These are phyloP conservation scores for Serendipita sp. DNA, from an alignment of 1,284 basidiomycete species.

Conservation along the genomic window DNA sequence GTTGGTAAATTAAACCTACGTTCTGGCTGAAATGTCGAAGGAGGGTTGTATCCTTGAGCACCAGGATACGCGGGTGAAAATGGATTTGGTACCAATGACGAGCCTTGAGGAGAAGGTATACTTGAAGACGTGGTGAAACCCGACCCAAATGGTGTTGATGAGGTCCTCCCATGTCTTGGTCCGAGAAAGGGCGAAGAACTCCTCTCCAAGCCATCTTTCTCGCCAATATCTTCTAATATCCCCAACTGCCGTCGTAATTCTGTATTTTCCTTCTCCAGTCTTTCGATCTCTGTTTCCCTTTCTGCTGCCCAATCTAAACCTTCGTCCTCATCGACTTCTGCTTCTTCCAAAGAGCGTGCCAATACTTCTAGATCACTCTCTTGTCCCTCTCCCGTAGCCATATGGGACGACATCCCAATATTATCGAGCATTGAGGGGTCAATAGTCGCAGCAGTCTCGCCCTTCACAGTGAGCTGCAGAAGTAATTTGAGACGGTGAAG, in stretches of 20 bases:
- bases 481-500: conserved; percentile 58
- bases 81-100: background rate
- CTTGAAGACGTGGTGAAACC: background rate
- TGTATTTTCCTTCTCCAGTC: conserved; percentile 70
- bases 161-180: background rate
- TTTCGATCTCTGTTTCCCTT: conserved; percentile 67
- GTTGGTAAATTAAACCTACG: background rate
- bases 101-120: background rate
- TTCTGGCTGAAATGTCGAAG: conserved; percentile 1
- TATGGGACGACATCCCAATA: conserved; percentile 13
- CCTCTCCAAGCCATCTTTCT: background rate
- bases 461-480: conserved; percentile 58
- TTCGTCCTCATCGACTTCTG: conserved; percentile 16
- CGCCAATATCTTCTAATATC: conserved; percentile 26
- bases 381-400: conserved; percentile 24
- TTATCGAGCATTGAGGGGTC: conserved; percentile 20
- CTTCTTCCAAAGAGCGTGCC: background rate
- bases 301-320: conserved; percentile 64
- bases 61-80: conserved; percentile 1
- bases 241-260: conserved; percentile 57
- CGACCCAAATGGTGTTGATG: background rate
- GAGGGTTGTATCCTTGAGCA: conserved; percentile 1
- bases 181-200: background rate
- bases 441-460: conserved; percentile 54
- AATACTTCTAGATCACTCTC: background rate